Base-by-base conservation (phyloP, 306 rosid species). In the Vigna reflexopilosa region DNA sequence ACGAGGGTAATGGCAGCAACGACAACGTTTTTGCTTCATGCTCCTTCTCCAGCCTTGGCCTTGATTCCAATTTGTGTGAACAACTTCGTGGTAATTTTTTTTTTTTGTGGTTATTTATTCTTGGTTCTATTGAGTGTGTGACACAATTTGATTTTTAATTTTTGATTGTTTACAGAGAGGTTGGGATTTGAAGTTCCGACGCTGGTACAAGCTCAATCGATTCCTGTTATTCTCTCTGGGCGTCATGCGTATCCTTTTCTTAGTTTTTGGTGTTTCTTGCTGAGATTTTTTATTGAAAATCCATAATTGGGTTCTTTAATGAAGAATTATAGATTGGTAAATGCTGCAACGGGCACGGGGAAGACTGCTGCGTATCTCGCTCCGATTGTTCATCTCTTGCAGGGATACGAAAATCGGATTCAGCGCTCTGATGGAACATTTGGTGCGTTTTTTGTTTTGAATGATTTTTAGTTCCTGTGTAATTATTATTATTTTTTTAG, bases 311-410 rank as follows among this genome's bases (percentile, higher is more conserved):
- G 61, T 85, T 84, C 89, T 76, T 89, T 85, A 86, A 93, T 62
- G 73, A 81, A 52, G 32, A 47, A 42, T 9, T 73, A 48, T 75
- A 93, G 97, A 57, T 80, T 95, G 20, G 93, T 95, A 62, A 92
- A 95, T 83, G 98, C 99, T 48, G 86, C 97, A 57, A 93, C 98
- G 2, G 98, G 98, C 42, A 91, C 98, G 1, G 99, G 99, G 55
- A 95, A 95, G 74, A 95, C 98, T 13, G 69, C 86, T 66, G 96
- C 96, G 4, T 95, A 93, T 77, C 65, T 95, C 81, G 97, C 93
- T 85, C 99, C 99, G 1, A 87, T 95, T 14, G 67, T 95, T 74
- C 97, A 93, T 85, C 88, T 83, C 75, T 82, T 95, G 87, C 91
- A 84, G 83, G 81, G 76, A 47, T 81, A 81, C 51, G 78, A 86